Conservation (phyloP, 2,329 filamentous ascomycete genomes). For the Sclerotinia glacialis region DNA sequence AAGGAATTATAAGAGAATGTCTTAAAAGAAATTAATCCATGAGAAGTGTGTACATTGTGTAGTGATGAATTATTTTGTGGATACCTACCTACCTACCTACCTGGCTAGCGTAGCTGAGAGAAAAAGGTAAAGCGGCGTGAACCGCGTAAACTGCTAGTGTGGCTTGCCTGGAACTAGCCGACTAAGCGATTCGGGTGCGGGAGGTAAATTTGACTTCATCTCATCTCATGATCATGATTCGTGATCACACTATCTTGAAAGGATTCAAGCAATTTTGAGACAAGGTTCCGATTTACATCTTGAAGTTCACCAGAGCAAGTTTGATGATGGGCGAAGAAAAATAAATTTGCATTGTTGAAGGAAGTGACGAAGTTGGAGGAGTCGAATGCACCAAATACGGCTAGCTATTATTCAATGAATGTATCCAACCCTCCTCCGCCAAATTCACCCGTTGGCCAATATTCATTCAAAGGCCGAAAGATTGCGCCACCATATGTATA, state of each 20-base stretch:
- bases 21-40: background rate
- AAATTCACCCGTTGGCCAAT: background rate
- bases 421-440: background rate
- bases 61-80: too few relatives aligned
- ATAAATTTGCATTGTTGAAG: background rate
- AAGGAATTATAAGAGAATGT: background rate
- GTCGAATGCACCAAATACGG: background rate
- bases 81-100: too few relatives aligned
- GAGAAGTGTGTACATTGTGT: background rate
- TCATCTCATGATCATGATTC: background rate
- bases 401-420: background rate
- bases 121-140: background rate
- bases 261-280: too few relatives aligned
- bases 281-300: background rate
- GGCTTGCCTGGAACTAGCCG: background rate
- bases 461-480: background rate
- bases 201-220: background rate
- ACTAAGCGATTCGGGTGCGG: too few relatives aligned
- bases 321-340: too few relatives aligned
- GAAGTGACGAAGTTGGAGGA: background rate
- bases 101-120: too few relatives aligned
- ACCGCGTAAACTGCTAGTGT: background rate
- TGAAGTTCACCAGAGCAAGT: background rate
- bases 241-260: too few relatives aligned
- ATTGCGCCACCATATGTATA: background rate